Base-by-base conservation (phyloP, 2,329 filamentous ascomycete genomes). In the Plenodomus lindquistii region DNA sequence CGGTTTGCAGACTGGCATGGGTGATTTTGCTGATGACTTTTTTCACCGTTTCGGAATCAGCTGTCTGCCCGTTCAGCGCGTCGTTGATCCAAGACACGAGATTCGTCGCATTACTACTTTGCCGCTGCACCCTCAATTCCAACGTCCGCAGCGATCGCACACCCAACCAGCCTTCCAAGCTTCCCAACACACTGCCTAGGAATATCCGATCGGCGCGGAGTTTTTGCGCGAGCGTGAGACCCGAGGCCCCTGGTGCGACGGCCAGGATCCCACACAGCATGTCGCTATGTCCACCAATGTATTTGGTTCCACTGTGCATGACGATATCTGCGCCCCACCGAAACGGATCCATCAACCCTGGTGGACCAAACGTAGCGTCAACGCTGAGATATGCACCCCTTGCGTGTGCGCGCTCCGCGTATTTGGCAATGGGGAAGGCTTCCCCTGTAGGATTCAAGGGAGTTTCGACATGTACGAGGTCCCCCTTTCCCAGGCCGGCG, bases 241-340 rank as follows among this genome's bases (percentile, higher is more conserved):
- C 61, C 11, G 61, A 60, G 2, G 55, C 46, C 3, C 62, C 52
- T 39, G 75, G 75, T 19, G 81, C 77, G 5, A 91, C 82, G 0
- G 85, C 83, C 21, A 99, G 75, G 16, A 95, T 87, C 18, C 94
- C 94, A 67, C 89, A 95, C 5, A 97, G 83, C 81, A 97, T 81
- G 74, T 99, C 94, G 57, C 87, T 93, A 75, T 99, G 94, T 0
- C 94, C 94, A 17, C 94, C 94, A 59, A 99, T 84, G 74, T 97
- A 99, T 79, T 97, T 99, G 16, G 92, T 96, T 3, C 91, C 94
- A 42, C 83, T 88, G 74, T 99, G 94, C 89, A 97, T 88, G 27
- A 96, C 83, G 1, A 92, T 74, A 73, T 97, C 93, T 21, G 88
- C 91, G 39, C 91, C 93, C 70, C 82, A 87, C 21, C 72, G 67